Conservation (phyloP, 768 basidiomycete species). For the Cystofilobasidium ferigula region DNA sequence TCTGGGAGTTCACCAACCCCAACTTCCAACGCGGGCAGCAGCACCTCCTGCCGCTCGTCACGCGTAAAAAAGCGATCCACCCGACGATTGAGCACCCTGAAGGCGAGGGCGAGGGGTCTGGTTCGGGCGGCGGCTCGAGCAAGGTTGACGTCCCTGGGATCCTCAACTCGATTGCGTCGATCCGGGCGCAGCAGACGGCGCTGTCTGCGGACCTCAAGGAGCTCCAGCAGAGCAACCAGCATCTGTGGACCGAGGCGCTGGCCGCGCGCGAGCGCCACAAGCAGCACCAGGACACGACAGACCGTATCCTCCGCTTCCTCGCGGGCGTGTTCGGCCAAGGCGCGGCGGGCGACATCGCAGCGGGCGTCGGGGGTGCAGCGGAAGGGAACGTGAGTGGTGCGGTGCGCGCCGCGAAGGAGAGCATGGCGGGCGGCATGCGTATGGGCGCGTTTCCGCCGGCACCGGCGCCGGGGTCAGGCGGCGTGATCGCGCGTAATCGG, state of each 20-base stretch:
- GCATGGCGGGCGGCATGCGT: not conserved
- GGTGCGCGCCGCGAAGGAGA: not conserved
- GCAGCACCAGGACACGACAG: constrained; percentile 92
- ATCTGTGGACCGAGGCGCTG: constrained; percentile 86
- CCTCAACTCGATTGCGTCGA: constrained; percentile 67
- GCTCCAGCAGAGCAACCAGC: constrained; percentile 72
- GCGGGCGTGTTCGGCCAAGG: constrained; percentile 64
- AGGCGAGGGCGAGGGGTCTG: constrained; percentile 38
- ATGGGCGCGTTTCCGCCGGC: too few species aligned
- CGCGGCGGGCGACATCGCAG: constrained; percentile 23
- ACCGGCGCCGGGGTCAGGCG: not conserved
- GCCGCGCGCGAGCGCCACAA: constrained; percentile 66
- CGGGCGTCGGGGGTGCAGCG: constrained; percentile 1
- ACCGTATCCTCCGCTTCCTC: constrained; percentile 85
- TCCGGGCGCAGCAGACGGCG: constrained; percentile 84
- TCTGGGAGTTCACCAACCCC: constrained; percentile 73
- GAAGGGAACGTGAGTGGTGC: not conserved
- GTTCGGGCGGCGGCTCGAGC: constrained; percentile 27
- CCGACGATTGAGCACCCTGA: constrained; percentile 30
- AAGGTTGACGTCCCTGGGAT: constrained; percentile 66
- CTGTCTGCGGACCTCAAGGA: constrained; percentile 81
- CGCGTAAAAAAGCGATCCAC: constrained; percentile 56
- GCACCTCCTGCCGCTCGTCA: constrained; percentile 74
- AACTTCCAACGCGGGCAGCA: constrained; percentile 82
- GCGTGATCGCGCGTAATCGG: constrained; percentile 8